Base-by-base conservation (phyloP, 768 basidiomycete genomes). In the Xerocomellus intermedius region DNA sequence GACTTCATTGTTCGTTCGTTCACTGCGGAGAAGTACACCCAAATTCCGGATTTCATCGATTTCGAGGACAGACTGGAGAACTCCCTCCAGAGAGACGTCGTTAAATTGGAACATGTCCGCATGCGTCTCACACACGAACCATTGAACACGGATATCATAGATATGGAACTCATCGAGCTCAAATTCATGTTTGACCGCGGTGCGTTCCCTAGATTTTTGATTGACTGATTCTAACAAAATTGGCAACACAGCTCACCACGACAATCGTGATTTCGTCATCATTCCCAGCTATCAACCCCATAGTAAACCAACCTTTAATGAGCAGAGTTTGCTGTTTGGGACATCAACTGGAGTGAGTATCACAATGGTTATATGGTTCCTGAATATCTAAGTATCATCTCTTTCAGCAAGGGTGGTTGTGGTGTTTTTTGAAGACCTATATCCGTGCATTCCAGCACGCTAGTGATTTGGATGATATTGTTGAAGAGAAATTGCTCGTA, bases 181-280 rank as follows among this genome's bases (percentile, higher is more conserved):
- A 90, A 89, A 65, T 89, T 92, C 65, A 82, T 90, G 64, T 87
- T 90, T 64, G 86, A 90, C 63, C 82, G 88, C 50, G 73, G 86
- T 88, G 60, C 54, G 82, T 75, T 30, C 17, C 13, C 21, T 39
- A n/a, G 28, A 37, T 17, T 38, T 55, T 33, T 37, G 37, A 21
- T 38, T 4, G 47, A 19, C 37, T 28, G 1, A 16, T 42, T 47
- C 42, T 68, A n/a, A 65, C 43, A 3, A 28, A 44, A 19, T 49
- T 26, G 22, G 19, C 37, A 19, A 61, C 57, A n/a, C 63, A 89
- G 86, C 77, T 52, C 89, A 94, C 59, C 78, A 86, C 52, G 94
- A 96, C 69, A 95, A 96, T 69, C 87, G 94, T 8, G 94, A 96
- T 72, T 86, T 88, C 62, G 77, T 78, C 37, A 84, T 94, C 44